Evolutionary conservation across 768 basidiomycete species (phyloP).

Genomic region (Pisolithus albus): DNA sequence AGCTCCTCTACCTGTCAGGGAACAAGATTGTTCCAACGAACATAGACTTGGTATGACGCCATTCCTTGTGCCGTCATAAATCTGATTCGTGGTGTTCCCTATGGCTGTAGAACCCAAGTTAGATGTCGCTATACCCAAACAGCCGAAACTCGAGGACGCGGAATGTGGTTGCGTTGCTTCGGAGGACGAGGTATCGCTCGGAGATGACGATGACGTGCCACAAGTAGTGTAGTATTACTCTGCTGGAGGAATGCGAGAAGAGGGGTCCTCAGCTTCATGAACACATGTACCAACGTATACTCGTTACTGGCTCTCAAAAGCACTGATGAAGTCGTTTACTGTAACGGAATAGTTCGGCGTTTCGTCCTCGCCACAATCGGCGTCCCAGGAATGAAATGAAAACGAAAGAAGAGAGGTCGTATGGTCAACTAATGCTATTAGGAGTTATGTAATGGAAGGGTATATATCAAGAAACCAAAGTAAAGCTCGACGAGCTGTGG

Average conservation of each 20-base stretch:
- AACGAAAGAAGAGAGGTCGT: constrained; percentile 10
- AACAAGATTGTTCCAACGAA: background rate
- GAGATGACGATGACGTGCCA: background rate
- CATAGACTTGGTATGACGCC: background rate
- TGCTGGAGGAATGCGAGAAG: no score
- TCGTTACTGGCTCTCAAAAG: constrained; percentile 24
- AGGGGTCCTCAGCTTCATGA: constrained; percentile 3
- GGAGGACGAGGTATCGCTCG: background rate
- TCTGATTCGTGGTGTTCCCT: no score
- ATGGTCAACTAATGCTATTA: constrained; percentile 30
- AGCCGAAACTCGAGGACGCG: background rate
- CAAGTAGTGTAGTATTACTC: background rate
- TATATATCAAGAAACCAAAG: constrained; percentile 31
- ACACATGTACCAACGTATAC: constrained; percentile 11
- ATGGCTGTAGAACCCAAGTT: no score
- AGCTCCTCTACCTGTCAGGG: background rate
- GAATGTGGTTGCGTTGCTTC: background rate
- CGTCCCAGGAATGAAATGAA: constrained; percentile 15
- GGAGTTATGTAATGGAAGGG: constrained; percentile 27
- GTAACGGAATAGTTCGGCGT: constrained; percentile 12
- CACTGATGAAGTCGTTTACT: constrained; percentile 27
- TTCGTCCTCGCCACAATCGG: constrained; percentile 20
- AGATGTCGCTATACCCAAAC: background rate
- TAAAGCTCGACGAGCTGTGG: constrained; percentile 29
- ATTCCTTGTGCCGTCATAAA: background rate